Percentiles rank a stretch among this genome's conserved stretches.
These are phyloP conservation scores for Amanita exitialis DNA, from an alignment of 768 basidiomycete species.

Conservation along the genomic window DNA sequence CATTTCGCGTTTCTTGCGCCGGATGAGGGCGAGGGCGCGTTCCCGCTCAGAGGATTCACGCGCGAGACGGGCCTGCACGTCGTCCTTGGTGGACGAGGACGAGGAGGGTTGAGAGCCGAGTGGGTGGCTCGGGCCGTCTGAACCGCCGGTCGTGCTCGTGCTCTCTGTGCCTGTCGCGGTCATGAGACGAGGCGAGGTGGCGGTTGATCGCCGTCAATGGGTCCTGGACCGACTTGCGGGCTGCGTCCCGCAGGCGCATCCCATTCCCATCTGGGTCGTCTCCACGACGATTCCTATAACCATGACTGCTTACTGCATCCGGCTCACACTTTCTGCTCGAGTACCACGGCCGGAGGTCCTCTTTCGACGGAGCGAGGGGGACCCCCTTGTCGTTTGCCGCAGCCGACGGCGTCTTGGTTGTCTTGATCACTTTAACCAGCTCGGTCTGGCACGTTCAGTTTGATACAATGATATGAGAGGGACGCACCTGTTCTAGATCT, in stretches of 20 bases:
- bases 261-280: constrained; percentile 27
- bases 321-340: constrained; percentile 20
- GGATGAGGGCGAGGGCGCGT: constrained; percentile 64
- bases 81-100: too few species aligned
- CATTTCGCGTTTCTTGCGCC: constrained; percentile 53
- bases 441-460: constrained; percentile 24
- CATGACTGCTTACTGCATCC: background rate
- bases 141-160: constrained; percentile 8
- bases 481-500: constrained; percentile 59
- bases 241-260: constrained; percentile 53
- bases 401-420: constrained; percentile 35
- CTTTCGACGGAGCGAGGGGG: constrained; percentile 60
- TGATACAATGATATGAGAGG: background rate
- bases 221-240: constrained; percentile 54
- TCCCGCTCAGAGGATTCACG: constrained; percentile 71
- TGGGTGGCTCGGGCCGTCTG: constrained; percentile 12
- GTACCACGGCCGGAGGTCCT: constrained; percentile 83
- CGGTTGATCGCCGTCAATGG: constrained; percentile 68
- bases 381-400: constrained; percentile 62
- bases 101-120: constrained; percentile 10
- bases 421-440: constrained; percentile 33
- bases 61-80: constrained; percentile 42
- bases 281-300: background rate
- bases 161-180: constrained; percentile 10
- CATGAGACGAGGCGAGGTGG: constrained; percentile 38